Evolutionary conservation across 2,329 filamentous ascomycete species (phyloP), one percentile per base, ranked within the genome.

Genomic region (Juglanconis juglandina): DNA sequence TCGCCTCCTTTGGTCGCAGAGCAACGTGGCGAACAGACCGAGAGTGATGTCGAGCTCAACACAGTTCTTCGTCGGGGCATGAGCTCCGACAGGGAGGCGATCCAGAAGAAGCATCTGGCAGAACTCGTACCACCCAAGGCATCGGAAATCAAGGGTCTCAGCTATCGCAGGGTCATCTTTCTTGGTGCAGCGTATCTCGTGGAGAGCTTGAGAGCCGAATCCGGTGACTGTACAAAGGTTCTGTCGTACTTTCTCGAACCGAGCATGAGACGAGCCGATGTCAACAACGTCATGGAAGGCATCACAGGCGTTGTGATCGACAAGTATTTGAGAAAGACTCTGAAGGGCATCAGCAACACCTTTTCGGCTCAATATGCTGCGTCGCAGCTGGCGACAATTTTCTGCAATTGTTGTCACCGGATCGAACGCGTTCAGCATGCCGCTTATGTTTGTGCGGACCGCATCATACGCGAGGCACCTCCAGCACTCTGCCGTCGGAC

Each of bases 11-110:
- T 99, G 58, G 89, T 99, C 37, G 87, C 93, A 2, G 92, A 96
- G 70, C 90, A 96, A 71, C 87, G 92, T 61, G 89, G 91, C 35
- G 93, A 96, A 67, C 88, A 96, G 70, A 83, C 95, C 9, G 95
- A 99, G 73, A 97, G 93, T 71, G 95, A 98, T 66, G 94, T 99
- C 58, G 95, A 99, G 70, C 83, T 99, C 46, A 98, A 99, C 70
- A 96, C 92, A 0, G 90, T 98, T 17, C 80, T 99, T 54, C 87
- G 94, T 62, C 86, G 95, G 63, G 94, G 93, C 17, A 91, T 92
- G 79, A 91, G 87, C 64, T 85, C 87, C 5, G 90, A 94, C 35
- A 87, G 93, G 63, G 87, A 92, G 58, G 76, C 86, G 2, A 84
- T 89, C 64, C 92, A 96, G 71, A 97, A 96, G 78, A 90, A 87